phyloP scores from a whole-genome alignment of 345 rosid species.

The Punica granatum region DNA sequence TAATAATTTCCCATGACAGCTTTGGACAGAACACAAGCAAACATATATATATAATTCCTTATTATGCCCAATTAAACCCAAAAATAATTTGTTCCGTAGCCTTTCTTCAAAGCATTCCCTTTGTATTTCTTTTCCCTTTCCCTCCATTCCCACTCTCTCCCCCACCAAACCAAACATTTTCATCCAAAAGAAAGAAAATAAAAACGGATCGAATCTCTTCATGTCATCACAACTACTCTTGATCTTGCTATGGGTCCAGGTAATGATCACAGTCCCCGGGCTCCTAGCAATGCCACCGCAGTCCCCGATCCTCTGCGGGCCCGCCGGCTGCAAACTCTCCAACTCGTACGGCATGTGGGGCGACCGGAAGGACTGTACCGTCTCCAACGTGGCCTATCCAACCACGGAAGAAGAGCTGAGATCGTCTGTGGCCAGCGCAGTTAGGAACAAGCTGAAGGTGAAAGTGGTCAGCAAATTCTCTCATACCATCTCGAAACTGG shows the following conservation, averaged over 20 bases:
- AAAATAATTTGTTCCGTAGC: not conserved
- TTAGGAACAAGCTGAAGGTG: slow-evolving; percentile 41
- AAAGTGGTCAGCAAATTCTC: slow-evolving; percentile 71
- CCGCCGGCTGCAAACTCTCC: slow-evolving; percentile 44
- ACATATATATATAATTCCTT: not conserved
- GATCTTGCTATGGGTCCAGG: not conserved
- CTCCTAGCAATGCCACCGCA: slow-evolving; percentile 42
- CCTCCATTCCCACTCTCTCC: slow-evolving; percentile 1
- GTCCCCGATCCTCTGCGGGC: slow-evolving; percentile 45
- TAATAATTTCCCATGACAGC: not conserved
- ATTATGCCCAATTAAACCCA: too few relatives aligned
- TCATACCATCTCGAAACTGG: slow-evolving; percentile 75
- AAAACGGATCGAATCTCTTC: not conserved
- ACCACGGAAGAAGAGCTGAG: slow-evolving; percentile 63
- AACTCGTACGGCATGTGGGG: slow-evolving; percentile 79
- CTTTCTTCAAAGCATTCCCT: slow-evolving; percentile 7
- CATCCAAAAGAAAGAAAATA: not conserved
- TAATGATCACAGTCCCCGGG: not conserved
- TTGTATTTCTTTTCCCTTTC: not conserved
- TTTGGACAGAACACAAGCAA: slow-evolving; percentile 4
- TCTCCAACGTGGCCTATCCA: slow-evolving; percentile 42
- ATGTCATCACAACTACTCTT: not conserved
- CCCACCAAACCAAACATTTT: not conserved
- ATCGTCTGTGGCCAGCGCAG: slow-evolving; percentile 50
- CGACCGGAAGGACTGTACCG: slow-evolving; percentile 56